These are phyloP conservation scores for Epichloe sylvatica DNA, from an alignment of 2,329 filamentous ascomycete species.

Conservation along the genomic window DNA sequence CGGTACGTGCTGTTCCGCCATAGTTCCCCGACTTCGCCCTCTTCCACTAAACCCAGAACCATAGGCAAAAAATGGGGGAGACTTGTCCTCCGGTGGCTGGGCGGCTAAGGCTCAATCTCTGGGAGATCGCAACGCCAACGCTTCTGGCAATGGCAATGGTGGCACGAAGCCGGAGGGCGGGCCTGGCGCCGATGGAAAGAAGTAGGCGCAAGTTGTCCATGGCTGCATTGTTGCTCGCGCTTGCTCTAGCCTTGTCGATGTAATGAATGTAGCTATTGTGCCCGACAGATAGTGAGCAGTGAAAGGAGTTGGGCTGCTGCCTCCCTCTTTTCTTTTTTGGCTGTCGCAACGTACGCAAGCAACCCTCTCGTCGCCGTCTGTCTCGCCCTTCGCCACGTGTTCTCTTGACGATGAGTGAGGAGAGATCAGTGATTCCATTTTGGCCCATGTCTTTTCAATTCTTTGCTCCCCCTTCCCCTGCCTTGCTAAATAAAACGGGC, in stretches of 20 bases:
- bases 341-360: conserved; percentile 17
- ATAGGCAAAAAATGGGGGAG: background rate
- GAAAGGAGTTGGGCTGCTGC: conserved; percentile 3
- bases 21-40: background rate
- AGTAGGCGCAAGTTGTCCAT: too few species aligned
- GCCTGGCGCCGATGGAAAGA: too few species aligned
- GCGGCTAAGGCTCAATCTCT: background rate
- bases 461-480: too few species aligned
- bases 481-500: too few species aligned
- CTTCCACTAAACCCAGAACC: too few species aligned
- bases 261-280: too few species aligned
- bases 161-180: too few species aligned
- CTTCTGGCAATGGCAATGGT: too few species aligned
- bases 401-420: conserved; percentile 17
- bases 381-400: conserved; percentile 12
- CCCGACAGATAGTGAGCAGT: too few species aligned
- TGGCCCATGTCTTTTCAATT: too few species aligned
- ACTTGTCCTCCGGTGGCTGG: background rate
- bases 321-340: conserved; percentile 11
- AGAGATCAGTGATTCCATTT: background rate
- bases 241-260: too few species aligned
- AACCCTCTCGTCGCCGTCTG: conserved; percentile 10
- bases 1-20: background rate
- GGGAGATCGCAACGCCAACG: conserved; percentile 3
- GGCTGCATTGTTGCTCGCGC: too few species aligned